A percentile compares a stretch with the other conserved stretches of the same genome.
Conservation (phyloP, 225 moss, liverwort and hornwort genomes). For the Sphagnum contortum region DNA sequence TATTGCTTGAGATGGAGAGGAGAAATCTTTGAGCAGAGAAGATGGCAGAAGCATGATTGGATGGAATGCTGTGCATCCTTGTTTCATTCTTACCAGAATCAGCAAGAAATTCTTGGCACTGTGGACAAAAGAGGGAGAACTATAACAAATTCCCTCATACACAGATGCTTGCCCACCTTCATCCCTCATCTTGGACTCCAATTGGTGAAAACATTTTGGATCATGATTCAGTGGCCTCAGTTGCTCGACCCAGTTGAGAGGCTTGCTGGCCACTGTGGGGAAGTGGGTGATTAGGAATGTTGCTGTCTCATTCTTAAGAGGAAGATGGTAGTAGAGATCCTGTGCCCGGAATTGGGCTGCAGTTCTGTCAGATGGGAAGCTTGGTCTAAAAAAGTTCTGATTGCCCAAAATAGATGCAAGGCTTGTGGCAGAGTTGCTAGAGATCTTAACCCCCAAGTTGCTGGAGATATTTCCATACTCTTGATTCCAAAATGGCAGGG, state of each 20-base stretch:
- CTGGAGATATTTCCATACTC: too few relatives aligned
- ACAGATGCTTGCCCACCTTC: conserved; percentile 83
- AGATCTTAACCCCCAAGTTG: conserved; percentile 4
- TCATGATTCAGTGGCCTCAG: conserved; percentile 46
- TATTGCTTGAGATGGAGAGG: too few relatives aligned
- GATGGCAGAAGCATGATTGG: conserved; percentile 19
- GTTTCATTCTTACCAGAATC: conserved; percentile 71
- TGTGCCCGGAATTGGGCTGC: conserved; percentile 84
- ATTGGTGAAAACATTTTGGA: conserved; percentile 54
- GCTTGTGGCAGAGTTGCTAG: conserved; percentile 46
- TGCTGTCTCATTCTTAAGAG: conserved; percentile 30
- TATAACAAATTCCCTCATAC: conserved; percentile 11
- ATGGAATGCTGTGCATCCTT: conserved; percentile 55
- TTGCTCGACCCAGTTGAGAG: conserved; percentile 25
- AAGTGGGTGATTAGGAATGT: conserved; percentile 34
- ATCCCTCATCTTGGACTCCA: conserved; percentile 76
- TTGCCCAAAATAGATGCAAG: conserved; percentile 58
- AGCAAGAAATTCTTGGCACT: conserved; percentile 6
- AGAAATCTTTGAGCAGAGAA: too few relatives aligned
- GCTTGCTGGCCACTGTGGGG: conserved; percentile 30
- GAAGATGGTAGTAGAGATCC: conserved; percentile 72
- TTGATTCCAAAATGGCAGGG: too few relatives aligned
- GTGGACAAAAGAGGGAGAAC: neutral
- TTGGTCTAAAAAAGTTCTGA: conserved; percentile 58
- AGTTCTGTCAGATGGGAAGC: conserved; percentile 64